Evolutionary conservation across 345 rosid genomes (phyloP).

Genomic region (Boechera stricta): DNA sequence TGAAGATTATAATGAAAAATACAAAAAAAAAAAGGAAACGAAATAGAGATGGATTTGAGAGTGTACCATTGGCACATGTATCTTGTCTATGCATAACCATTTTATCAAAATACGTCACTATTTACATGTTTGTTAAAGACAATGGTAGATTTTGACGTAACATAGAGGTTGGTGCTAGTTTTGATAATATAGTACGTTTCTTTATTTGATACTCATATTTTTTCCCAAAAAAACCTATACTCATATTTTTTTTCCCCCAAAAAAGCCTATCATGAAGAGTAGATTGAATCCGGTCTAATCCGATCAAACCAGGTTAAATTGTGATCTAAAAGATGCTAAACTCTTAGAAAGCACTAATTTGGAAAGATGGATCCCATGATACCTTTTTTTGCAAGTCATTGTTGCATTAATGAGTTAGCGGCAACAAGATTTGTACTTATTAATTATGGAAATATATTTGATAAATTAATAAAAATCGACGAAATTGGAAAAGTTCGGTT

Average conservation of each 20-base stretch:
- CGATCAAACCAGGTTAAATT: constrained; percentile 12
- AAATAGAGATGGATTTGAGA: too few species aligned
- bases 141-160: constrained; percentile 6
- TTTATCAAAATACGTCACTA: constrained; percentile 4
- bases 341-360: constrained; percentile 19
- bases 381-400: constrained; percentile 27
- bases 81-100: background rate
- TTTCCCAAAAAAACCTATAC: too few species aligned
- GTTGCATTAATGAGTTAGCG: constrained; percentile 24
- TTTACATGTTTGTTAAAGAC: constrained; percentile 1
- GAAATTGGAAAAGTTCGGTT: constrained; percentile 10
- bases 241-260: background rate
- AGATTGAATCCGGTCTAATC: background rate
- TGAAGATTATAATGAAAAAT: too few species aligned
- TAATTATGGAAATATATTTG: background rate
- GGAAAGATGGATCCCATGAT: constrained; percentile 3
- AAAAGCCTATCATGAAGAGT: constrained; percentile 1
- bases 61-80: background rate
- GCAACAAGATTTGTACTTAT: constrained; percentile 3
- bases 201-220: background rate
- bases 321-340: background rate
- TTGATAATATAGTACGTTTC: constrained; percentile 20
- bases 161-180: background rate
- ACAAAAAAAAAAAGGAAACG: too few species aligned
- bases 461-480: background rate